Conservation (phyloP, 1,284 basidiomycete species). For the Melanopsichium pennsylvanicum region DNA sequence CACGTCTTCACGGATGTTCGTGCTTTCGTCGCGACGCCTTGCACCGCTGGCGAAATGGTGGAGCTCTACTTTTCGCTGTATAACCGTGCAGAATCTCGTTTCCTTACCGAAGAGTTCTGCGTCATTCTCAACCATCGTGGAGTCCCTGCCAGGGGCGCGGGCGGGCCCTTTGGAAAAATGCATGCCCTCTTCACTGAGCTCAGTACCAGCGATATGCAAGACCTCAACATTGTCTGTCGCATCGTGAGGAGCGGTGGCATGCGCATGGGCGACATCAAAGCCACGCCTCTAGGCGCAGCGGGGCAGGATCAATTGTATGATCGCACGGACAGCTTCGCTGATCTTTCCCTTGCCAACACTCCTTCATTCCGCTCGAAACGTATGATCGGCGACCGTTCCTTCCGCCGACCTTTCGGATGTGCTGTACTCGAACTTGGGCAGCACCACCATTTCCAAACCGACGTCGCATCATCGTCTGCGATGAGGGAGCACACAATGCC, state of each 20-base stretch:
- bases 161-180: slow-evolving; percentile 48
- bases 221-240: slow-evolving; percentile 71
- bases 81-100: slow-evolving; percentile 80
- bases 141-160: slow-evolving; percentile 75
- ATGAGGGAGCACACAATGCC: slow-evolving; percentile 81
- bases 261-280: slow-evolving; percentile 71
- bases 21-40: slow-evolving; percentile 88
- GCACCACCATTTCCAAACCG: slow-evolving; percentile 70
- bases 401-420: slow-evolving; percentile 90
- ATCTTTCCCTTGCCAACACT: slow-evolving; percentile 36
- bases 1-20: slow-evolving; percentile 88
- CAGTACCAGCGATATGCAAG: slow-evolving; percentile 80
- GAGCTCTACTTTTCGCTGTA: slow-evolving; percentile 95
- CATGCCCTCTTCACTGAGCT: slow-evolving; percentile 81
- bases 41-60: slow-evolving; percentile 85
- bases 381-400: slow-evolving; percentile 65
- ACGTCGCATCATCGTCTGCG: slow-evolving; percentile 66
- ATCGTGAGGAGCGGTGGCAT: slow-evolving; percentile 87
- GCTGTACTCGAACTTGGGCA: slow-evolving; percentile 87
- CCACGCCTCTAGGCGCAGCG: slow-evolving; percentile 60
- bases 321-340: slow-evolving; percentile 22
- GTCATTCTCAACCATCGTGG: slow-evolving; percentile 90
- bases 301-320: slow-evolving; percentile 35
- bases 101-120: slow-evolving; percentile 93
- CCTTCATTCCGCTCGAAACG: slow-evolving; percentile 40